Base-by-base conservation (phyloP, 2,329 filamentous ascomycete genomes). In the Alternaria conjuncta region DNA sequence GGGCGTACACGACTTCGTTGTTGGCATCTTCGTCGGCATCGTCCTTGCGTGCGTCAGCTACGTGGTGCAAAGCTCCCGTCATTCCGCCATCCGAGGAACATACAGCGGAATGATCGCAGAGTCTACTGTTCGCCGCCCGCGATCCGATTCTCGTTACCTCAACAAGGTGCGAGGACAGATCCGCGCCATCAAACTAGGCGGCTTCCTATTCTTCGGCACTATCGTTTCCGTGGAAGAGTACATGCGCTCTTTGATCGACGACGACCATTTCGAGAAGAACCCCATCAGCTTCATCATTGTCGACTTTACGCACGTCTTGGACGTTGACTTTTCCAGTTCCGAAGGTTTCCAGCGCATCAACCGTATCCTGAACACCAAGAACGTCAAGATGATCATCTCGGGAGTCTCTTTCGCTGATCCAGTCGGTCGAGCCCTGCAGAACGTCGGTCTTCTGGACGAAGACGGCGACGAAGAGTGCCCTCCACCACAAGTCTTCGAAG, bases 141-240 rank as follows among this genome's bases (percentile, higher is more conserved):
- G 93, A 1, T 90, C 94, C 4, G 96, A 99, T 72, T 90, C 94
- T 64, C 89, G 92, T 63, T 99, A 96, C 75, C 84, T 99, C 5
- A 90, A 90, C 64, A 87, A 95, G 68, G 94, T 96, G 15, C 94
- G 95, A 4, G 87, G 88, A 30, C 96, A 99, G 77, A 96, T 96
- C 32, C 91, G 92, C 62, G 90, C 98, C 54, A 91, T 97, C 74
- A 98, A 98, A 79, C 86, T 99, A 15, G 91, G 92, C 0, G 95
- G 96, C 0, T 98, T 95, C 75, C 87, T 99, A n/a, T 99, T 99
- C 84, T 99, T 99, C 71, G 96, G 96, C 15, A 98, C 94, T 3
- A 97, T 99, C 68, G 95, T 97, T 57, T 93, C 93, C 51, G 95
- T 99, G 0, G 96, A 99, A 79, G 92, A 93, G 66, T 91, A 91